These are phyloP conservation scores for Yamadazyma pseudoaaseri DNA, from an alignment of 1,139 yeast genomes.

Conservation along the genomic window DNA sequence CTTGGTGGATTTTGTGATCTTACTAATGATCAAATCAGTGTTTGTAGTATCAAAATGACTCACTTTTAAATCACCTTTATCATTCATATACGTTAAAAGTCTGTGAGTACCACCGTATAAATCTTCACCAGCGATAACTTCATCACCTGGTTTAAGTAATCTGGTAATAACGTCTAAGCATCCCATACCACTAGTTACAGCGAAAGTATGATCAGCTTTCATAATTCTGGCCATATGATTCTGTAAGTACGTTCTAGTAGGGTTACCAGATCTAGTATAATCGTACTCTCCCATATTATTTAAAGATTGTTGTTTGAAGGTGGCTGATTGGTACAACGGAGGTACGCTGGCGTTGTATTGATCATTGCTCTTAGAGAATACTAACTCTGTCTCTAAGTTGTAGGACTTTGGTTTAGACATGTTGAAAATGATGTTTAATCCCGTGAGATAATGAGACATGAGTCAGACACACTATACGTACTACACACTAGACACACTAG, in stretches of 20 bases:
- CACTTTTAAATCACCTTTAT: slow-evolving; percentile 66
- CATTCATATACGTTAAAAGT: slow-evolving; percentile 68
- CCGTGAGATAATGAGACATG: too few species aligned
- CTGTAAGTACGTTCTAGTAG: slow-evolving; percentile 81
- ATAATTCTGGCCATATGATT: slow-evolving; percentile 74
- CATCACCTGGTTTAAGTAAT: slow-evolving; percentile 72
- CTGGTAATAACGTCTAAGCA: slow-evolving; percentile 83
- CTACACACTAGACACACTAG: too few species aligned
- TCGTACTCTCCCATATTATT: slow-evolving; percentile 82
- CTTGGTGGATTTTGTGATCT: slow-evolving; percentile 53
- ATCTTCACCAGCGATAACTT: slow-evolving; percentile 90
- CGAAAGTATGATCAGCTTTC: slow-evolving; percentile 70
- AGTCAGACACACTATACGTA: too few species aligned
- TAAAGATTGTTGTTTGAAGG: slow-evolving; percentile 81
- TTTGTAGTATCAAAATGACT: slow-evolving; percentile 83
- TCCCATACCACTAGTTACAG: slow-evolving; percentile 91
- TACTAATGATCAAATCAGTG: slow-evolving; percentile 54
- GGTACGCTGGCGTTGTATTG: slow-evolving; percentile 80
- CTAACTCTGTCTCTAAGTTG: slow-evolving; percentile 71
- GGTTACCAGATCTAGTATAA: slow-evolving; percentile 93
- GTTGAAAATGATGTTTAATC: slow-evolving; percentile 4
- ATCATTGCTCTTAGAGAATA: slow-evolving; percentile 64
- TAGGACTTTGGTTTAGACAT: slow-evolving; percentile 19
- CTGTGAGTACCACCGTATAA: slow-evolving; percentile 92
- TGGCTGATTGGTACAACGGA: slow-evolving; percentile 90